Evolutionary conservation across 345 rosid genomes (phyloP), one percentile per base, ranked within the genome.

Genomic region (Anastatica hierochuntica): DNA sequence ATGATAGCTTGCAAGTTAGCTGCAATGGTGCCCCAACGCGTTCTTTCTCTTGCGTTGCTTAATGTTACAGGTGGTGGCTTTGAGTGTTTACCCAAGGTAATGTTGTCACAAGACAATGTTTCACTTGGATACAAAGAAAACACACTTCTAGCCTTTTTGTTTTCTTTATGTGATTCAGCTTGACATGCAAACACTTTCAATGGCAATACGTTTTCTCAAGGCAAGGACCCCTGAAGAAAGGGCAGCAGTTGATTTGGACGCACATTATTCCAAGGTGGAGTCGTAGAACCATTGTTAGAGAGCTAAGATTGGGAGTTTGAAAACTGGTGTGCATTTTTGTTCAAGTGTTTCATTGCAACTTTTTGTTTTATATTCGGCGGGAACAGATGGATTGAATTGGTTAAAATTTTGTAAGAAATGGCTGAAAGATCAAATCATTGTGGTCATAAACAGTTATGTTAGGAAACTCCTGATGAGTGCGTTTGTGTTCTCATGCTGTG

Each of bases 61-160:
- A 92, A 85, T 57, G 99, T 88, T 6, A 92, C 99, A 2, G 99
- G 99, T 49, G 99, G 99, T 41, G 99, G 99, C 41, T 88, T 79
- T 31, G 75, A 92, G 63, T 88, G 99, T 68, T 72, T 82, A 29
- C 98, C 99, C 0, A 88, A 80, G 98, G 98, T 88, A 92, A 45
- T 49, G n/a, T n/a, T n/a, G n/a, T n/a, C n/a, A n/a, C n/a, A n/a
- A n/a, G n/a, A n/a, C n/a, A n/a, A n/a, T n/a, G n/a, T n/a, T n/a
- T n/a, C n/a, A n/a, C n/a, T n/a, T n/a, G n/a, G n/a, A n/a, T n/a
- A n/a, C n/a, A n/a, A n/a, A n/a, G n/a, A n/a, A n/a, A n/a, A 10
- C 33, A 35, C 31, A 8, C 3, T 11, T n/a, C n/a, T 29, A 42
- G 16, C 47, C n/a, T n/a, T 43, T 53, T 38, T 51, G 31, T 58